Evolutionary conservation across 1,139 yeast genomes (phyloP).

Genomic region (Suhomyces kunorum): DNA sequence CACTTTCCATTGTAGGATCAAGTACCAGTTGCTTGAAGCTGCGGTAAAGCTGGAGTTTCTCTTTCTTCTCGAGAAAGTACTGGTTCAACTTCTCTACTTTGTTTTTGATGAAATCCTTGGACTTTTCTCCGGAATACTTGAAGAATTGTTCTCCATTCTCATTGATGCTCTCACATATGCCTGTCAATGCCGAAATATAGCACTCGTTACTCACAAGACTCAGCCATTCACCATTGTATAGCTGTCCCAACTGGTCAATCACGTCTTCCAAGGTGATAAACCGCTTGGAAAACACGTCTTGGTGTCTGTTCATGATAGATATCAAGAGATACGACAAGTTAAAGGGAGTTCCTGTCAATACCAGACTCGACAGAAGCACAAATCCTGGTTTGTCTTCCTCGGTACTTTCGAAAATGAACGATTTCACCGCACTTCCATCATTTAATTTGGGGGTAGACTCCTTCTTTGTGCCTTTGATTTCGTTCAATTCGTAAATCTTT

Average conservation of each 20-base stretch:
- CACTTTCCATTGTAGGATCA: conserved; percentile 21
- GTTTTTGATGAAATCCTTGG: conserved; percentile 30
- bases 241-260: conserved; percentile 37
- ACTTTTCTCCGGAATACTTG: conserved; percentile 39
- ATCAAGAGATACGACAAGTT: conserved; percentile 46
- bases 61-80: conserved; percentile 23
- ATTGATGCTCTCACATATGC: conserved; percentile 45
- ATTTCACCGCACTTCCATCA: conserved; percentile 35
- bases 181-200: conserved; percentile 26
- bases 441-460: conserved; percentile 20
- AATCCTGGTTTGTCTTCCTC: conserved; percentile 23
- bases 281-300: conserved; percentile 33
- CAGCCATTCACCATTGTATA: conserved; percentile 25
- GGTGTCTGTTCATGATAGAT: conserved; percentile 30
- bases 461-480: conserved; percentile 29
- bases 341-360: conserved; percentile 46
- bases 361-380: conserved; percentile 35
- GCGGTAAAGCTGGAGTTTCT: conserved; percentile 14
- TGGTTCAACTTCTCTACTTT: conserved; percentile 32
- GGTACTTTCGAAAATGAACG: conserved; percentile 35
- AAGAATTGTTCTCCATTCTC: conserved; percentile 54
- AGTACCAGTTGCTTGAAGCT: conserved; percentile 22
- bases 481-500: conserved; percentile 34
- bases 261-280: conserved; percentile 52
- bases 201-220: conserved; percentile 26